phyloP scores from a whole-genome alignment of 1,139 yeast genomes.

The Taphrina populina region DNA sequence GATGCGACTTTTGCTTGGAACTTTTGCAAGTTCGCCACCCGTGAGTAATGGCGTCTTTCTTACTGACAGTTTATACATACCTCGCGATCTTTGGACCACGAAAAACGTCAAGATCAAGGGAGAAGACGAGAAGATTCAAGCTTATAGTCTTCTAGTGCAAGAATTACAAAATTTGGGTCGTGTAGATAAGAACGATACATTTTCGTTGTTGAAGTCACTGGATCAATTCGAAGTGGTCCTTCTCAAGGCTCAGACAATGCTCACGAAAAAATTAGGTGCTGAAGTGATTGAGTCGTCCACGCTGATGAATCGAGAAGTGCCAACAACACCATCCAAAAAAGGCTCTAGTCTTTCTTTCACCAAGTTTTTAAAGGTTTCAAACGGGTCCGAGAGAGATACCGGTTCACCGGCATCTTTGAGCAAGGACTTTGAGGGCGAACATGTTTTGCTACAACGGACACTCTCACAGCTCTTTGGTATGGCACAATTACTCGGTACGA shows the following conservation, averaged over 20 bases:
- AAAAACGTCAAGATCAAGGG: constrained; percentile 31
- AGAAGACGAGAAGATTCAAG: constrained; percentile 34
- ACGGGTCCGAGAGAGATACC: neutral
- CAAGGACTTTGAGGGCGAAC: constrained; percentile 4
- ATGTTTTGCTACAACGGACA: neutral
- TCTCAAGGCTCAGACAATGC: constrained; percentile 1
- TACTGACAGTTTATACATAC: constrained; percentile 17
- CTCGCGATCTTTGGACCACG: constrained; percentile 31
- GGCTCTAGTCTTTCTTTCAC: constrained; percentile 8
- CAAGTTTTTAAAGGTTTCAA: neutral
- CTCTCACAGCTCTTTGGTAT: constrained; percentile 2
- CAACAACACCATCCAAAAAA: constrained; percentile 8
- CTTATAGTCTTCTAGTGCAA: constrained; percentile 20
- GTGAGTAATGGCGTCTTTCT: constrained; percentile 18
- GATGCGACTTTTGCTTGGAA: constrained; percentile 24
- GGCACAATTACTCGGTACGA: constrained; percentile 13
- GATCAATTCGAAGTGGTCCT: constrained; percentile 12
- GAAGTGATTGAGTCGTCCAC: constrained; percentile 6
- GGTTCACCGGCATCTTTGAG: neutral
- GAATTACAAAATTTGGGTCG: constrained; percentile 18
- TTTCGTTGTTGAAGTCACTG: constrained; percentile 5
- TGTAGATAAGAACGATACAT: constrained; percentile 20
- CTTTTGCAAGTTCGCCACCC: constrained; percentile 10
- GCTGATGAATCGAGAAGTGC: neutral
- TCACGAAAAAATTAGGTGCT: constrained; percentile 13